Base-by-base conservation (phyloP, 208 protist species). In the Trypanosoma boissoni region DNA sequence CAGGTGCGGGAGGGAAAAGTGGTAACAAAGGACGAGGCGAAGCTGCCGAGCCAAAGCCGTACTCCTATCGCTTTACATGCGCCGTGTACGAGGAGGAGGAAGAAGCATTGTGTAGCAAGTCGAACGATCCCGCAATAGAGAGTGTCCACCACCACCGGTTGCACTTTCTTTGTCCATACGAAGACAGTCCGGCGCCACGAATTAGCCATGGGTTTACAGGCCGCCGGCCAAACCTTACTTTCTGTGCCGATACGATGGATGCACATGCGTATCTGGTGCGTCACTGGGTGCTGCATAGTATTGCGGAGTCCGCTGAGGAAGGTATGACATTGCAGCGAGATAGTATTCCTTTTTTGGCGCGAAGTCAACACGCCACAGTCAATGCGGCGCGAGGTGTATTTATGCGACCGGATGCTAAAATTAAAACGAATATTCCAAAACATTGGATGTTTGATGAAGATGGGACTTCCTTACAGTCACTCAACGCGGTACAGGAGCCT, bases 231-330 rank as follows among this genome's bases (percentile, higher is more conserved):
- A 58, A 89, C 50, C 64, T 94, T 29, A 86, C 74, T 14, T 87
- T 88, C 48, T 61, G 71, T 18, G 73, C 76, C 3, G 78, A 91
- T 49, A 62, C 87, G 0, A 66, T 83, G 12, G 84, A 94, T 46
- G 72, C 78, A 9, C 79, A 90, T 49, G 77, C 68, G 29, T 94
- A 94, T 66, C 20, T 90, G 37, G 52, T 92, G 46, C 75, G 73
- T 5, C 68, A 80, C 7, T 94, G 88, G 85, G 84, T 85, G 21
- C 64, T 94, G 23, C 64, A 83, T 28, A 68, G 76, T 28, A 87
- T 92, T n/a, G 80, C 76, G 4, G 72, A 80, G 48, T 76, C 69
- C 4, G 77, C 77, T 20, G 78, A 63, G 3, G 46, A 69, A 24
- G 63, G 55, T 18, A 69, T 51, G 46, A 56, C 63, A 32, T 59